These are phyloP conservation scores for Tetradesmus obliquus DNA, from an alignment of 139 green algal species.

Conservation along the genomic window DNA sequence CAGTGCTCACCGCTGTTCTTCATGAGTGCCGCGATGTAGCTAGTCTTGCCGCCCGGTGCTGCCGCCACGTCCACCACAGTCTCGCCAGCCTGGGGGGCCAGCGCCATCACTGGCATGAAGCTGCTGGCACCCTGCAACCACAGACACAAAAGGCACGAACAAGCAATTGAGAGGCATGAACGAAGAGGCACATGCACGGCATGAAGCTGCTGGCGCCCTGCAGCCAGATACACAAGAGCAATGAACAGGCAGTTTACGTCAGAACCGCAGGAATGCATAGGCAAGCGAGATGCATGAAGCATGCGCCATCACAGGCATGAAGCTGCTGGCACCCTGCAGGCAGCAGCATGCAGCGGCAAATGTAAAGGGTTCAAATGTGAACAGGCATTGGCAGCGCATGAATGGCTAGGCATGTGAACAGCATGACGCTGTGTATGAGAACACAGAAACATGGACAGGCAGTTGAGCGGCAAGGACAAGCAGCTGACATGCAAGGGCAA, in stretches of 20 bases:
- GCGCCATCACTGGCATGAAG: slow-evolving; percentile 98
- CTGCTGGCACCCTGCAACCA: slow-evolving; percentile 85
- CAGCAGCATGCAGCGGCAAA: too few relatives aligned
- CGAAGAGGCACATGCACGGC: slow-evolving; percentile 53
- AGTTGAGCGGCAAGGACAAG: too few relatives aligned
- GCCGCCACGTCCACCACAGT: slow-evolving; percentile 97
- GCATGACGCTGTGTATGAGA: too few relatives aligned
- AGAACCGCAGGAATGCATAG: too few relatives aligned
- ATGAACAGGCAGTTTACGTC: background rate
- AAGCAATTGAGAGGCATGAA: background rate
- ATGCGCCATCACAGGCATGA: slow-evolving; percentile 79
- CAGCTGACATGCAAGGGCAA: too few relatives aligned
- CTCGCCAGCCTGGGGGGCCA: slow-evolving; percentile 92
- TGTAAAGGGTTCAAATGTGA: too few relatives aligned
- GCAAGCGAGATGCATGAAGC: background rate
- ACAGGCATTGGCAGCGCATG: too few relatives aligned
- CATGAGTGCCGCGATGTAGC: slow-evolving; percentile 96
- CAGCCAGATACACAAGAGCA: background rate
- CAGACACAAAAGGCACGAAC: background rate
- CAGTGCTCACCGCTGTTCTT: slow-evolving; percentile 83
- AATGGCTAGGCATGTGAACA: too few relatives aligned
- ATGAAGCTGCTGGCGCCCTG: slow-evolving; percentile 96
- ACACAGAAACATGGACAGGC: too few relatives aligned
- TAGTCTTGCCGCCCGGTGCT: slow-evolving; percentile 99
- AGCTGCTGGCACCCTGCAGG: slow-evolving; percentile 89